Evolutionary conservation across 2,329 filamentous ascomycete genomes (phyloP).

Genomic region (Hirsutella minnesotensis): DNA sequence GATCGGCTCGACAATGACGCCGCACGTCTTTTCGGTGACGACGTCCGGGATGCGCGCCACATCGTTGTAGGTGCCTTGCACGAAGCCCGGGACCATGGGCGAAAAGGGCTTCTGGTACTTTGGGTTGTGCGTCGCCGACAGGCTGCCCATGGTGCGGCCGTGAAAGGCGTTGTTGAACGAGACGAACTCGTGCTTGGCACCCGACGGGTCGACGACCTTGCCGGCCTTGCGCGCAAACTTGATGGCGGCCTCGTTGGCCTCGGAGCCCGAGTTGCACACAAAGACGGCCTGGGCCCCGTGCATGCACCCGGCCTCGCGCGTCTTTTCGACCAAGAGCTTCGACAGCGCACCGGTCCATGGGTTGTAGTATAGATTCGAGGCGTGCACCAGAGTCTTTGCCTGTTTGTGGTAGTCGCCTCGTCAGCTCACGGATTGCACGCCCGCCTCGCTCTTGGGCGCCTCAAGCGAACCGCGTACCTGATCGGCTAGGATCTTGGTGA

Average conservation of each 20-base stretch:
- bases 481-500: constrained; percentile 62
- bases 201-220: constrained; percentile 59
- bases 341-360: constrained; percentile 87
- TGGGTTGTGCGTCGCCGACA: constrained; percentile 94
- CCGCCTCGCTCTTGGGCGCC: too few species aligned
- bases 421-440: too few species aligned
- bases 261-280: constrained; percentile 90
- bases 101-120: constrained; percentile 95
- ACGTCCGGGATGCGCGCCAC: constrained; percentile 56
- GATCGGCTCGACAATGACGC: constrained; percentile 92
- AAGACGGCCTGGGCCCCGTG: constrained; percentile 70
- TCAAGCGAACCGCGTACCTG: constrained; percentile 45
- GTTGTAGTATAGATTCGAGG: constrained; percentile 95
- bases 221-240: constrained; percentile 93
- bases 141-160: constrained; percentile 85
- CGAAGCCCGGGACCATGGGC: constrained; percentile 91
- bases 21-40: constrained; percentile 77
- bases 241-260: constrained; percentile 95
- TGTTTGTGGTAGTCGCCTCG: too few species aligned
- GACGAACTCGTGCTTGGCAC: constrained; percentile 70
- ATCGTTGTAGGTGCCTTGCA: constrained; percentile 78
- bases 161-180: constrained; percentile 92
- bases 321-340: constrained; percentile 73
- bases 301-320: constrained; percentile 69
- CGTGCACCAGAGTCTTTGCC: constrained; percentile 72